Conservation (phyloP, 2,329 filamentous ascomycete genomes). For the Xylariales sp. region DNA sequence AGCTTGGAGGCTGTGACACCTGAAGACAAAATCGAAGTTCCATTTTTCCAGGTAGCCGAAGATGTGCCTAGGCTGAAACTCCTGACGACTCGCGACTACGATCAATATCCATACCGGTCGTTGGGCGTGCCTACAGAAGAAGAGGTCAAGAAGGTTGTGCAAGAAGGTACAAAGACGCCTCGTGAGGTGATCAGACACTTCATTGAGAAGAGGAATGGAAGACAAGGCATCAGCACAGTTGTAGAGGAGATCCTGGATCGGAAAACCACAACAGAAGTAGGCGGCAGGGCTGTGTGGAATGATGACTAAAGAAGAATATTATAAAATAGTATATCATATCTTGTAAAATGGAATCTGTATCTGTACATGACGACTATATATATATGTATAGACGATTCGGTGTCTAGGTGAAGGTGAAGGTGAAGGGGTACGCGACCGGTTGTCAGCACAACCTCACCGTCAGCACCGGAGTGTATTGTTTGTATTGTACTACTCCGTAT, state of each 20-base stretch:
- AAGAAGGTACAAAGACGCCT: conserved; percentile 54
- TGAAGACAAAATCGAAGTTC: conserved; percentile 65
- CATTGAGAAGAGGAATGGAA: conserved; percentile 66
- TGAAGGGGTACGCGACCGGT: not conserved
- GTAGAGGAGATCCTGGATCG: conserved; percentile 75
- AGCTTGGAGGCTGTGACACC: conserved; percentile 74
- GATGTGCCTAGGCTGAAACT: conserved; percentile 65
- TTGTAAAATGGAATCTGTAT: conserved; percentile 39
- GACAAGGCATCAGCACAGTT: conserved; percentile 76
- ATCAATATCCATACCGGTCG: conserved; percentile 76
- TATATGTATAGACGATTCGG: not conserved
- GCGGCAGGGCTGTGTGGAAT: conserved; percentile 58
- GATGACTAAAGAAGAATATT: conserved; percentile 11
- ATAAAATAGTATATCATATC: conserved; percentile 22
- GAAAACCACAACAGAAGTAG: conserved; percentile 63
- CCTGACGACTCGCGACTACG: conserved; percentile 72
- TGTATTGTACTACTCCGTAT: not conserved
- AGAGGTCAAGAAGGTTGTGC: conserved; percentile 63
- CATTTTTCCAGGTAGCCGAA: conserved; percentile 73
- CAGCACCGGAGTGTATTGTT: not conserved
- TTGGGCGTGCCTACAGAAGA: conserved; percentile 80
- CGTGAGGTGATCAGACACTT: conserved; percentile 73
- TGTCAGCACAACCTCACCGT: not conserved
- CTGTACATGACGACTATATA: conserved; percentile 7
- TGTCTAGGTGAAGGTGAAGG: not conserved